These are phyloP conservation scores for Discostella stelligera DNA, from an alignment of 352 stramenopile genomes.

Conservation along the genomic window DNA sequence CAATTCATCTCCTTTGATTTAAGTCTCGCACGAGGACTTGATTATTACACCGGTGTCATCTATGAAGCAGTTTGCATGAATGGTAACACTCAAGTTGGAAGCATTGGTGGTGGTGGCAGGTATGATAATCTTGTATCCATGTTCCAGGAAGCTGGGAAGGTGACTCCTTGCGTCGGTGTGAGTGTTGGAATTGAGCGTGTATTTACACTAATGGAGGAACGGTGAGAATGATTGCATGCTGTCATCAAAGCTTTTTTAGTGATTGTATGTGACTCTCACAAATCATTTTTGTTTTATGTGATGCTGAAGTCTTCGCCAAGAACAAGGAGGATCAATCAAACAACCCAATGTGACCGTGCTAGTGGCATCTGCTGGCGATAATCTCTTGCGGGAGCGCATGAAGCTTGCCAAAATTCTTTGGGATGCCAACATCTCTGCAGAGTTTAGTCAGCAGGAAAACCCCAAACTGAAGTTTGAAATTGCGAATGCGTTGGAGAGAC, in stretches of 20 bases:
- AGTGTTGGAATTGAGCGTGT: constrained; percentile 98
- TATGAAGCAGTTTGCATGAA: constrained; percentile 96
- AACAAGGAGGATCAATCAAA: constrained; percentile 81
- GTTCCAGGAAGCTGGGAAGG: constrained; percentile 91
- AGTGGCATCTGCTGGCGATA: constrained; percentile 89
- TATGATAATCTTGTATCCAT: constrained; percentile 99
- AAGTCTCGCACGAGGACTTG: constrained; percentile 93
- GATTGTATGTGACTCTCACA: neutral
- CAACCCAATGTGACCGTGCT: constrained; percentile 87
- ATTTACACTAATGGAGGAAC: constrained; percentile 95
- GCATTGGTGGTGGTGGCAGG: constrained; percentile 94
- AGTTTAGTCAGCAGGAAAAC: constrained; percentile 94
- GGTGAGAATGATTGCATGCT: constrained; percentile 33
- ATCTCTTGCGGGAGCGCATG: constrained; percentile 80
- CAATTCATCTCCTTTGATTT: constrained; percentile 91
- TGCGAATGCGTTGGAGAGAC: constrained; percentile 88
- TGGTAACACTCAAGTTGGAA: constrained; percentile 88
- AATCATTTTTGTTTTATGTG: constrained; percentile 1
- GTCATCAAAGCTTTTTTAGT: neutral
- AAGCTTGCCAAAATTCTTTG: constrained; percentile 78
- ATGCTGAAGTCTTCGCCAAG: constrained; percentile 68
- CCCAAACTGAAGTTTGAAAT: constrained; percentile 97
- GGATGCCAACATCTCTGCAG: constrained; percentile 90
- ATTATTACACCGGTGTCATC: constrained; percentile 99
- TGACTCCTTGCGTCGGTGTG: constrained; percentile 97